A percentile compares a stretch with the other conserved stretches of the same genome.
phyloP scores from a whole-genome alignment of 495 filamentous ascomycete genomes.

The Trichoderma reesei region DNA sequence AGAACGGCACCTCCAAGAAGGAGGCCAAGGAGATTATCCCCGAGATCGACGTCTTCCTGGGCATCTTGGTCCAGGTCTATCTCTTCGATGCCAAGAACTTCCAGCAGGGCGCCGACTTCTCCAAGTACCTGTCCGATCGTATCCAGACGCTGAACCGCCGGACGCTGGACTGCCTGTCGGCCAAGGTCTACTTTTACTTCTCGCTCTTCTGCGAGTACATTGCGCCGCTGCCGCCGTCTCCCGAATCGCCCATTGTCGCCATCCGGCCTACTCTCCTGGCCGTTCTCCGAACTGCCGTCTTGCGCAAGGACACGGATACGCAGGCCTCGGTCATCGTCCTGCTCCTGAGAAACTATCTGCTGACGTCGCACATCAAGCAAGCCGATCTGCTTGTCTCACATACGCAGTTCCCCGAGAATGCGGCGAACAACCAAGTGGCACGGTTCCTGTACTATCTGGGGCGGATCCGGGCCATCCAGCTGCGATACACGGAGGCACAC shows the following conservation, averaged over 20 bases:
- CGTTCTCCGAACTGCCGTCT: slow-evolving; percentile 82
- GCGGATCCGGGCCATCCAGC: slow-evolving; percentile 89
- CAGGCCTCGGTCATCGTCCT: slow-evolving; percentile 92
- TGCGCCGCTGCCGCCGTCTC: slow-evolving; percentile 74
- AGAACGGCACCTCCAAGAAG: slow-evolving; percentile 42
- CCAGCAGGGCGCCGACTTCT: slow-evolving; percentile 74
- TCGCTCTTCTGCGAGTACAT: slow-evolving; percentile 87
- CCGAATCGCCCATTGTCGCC: slow-evolving; percentile 67
- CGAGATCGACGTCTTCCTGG: slow-evolving; percentile 86
- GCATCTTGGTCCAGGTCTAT: slow-evolving; percentile 80
- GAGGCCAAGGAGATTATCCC: slow-evolving; percentile 67
- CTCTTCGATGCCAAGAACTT: slow-evolving; percentile 75
- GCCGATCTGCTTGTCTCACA: slow-evolving; percentile 92
- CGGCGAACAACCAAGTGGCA: slow-evolving; percentile 95
- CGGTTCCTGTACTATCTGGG: slow-evolving; percentile 94
- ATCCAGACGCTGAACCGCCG: slow-evolving; percentile 85
- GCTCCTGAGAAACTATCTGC: slow-evolving; percentile 90
- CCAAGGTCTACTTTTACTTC: slow-evolving; percentile 97
- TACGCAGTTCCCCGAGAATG: slow-evolving; percentile 84
- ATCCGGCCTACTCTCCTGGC: slow-evolving; percentile 81
- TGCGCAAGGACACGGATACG: slow-evolving; percentile 92
- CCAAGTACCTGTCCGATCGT: slow-evolving; percentile 65
- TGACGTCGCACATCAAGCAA: slow-evolving; percentile 92
- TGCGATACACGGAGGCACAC: slow-evolving; percentile 95
- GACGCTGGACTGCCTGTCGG: slow-evolving; percentile 85